Percentiles rank a stretch among this genome's conserved stretches.
Conservation (phyloP, 2,329 filamentous ascomycete species). For the Didymella exigua region DNA sequence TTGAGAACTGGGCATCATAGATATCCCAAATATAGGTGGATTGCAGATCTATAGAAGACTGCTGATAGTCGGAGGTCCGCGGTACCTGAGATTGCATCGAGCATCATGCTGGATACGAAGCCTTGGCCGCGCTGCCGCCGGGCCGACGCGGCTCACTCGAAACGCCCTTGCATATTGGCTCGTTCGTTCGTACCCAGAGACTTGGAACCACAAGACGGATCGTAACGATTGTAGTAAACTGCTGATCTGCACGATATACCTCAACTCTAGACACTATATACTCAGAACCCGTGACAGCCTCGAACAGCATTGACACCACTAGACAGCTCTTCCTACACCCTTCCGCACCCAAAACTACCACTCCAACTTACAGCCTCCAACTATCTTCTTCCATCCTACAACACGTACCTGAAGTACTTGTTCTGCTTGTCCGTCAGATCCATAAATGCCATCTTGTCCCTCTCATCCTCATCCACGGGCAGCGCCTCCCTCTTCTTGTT, state of each 20-base stretch:
- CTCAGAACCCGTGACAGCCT: not conserved
- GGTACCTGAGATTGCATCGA: constrained; percentile 5
- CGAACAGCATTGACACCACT: not conserved
- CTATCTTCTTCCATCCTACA: constrained; percentile 17
- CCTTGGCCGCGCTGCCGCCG: constrained; percentile 1
- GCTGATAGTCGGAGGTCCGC: not conserved
- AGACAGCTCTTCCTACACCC: not conserved
- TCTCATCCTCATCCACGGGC: constrained; percentile 63
- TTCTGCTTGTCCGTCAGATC: constrained; percentile 65
- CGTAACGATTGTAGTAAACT: not conserved
- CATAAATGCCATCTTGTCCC: constrained; percentile 54
- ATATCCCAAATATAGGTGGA: not conserved
- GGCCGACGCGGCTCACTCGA: not conserved
- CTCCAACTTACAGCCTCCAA: not conserved
- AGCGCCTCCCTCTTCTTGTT: constrained; percentile 57
- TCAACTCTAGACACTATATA: not conserved
- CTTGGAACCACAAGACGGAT: not conserved
- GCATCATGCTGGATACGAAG: constrained; percentile 8
- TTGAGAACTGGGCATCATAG: not conserved
- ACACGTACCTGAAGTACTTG: constrained; percentile 61
- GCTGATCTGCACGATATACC: not conserved
- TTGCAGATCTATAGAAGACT: not conserved
- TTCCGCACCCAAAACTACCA: not conserved
- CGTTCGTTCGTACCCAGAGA: not conserved
- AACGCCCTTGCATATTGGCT: constrained; percentile 13